These are phyloP conservation scores for Corymbia calophylla DNA, from an alignment of 441 rosid species.

Conservation along the genomic window DNA sequence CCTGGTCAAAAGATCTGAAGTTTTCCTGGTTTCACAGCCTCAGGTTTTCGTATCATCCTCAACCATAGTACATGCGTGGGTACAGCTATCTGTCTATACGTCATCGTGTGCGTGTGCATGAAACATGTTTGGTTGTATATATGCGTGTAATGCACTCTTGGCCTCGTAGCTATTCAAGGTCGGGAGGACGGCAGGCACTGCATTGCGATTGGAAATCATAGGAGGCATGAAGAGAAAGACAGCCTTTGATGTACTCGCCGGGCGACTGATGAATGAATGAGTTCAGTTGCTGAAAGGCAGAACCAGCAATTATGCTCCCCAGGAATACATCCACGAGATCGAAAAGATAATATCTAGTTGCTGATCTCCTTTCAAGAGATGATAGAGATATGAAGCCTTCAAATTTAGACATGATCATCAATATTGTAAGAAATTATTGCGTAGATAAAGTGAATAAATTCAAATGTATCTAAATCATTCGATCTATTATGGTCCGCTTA, in stretches of 20 bases:
- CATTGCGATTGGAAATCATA: not conserved
- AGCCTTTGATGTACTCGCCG: constrained; percentile 38
- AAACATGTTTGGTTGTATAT: not conserved
- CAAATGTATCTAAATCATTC: not conserved
- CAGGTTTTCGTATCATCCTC: not conserved
- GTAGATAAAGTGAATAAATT: not conserved
- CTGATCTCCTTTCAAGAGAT: no score
- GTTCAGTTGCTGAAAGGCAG: not conserved
- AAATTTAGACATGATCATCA: not conserved
- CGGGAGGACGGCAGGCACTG: not conserved
- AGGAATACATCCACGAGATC: no score
- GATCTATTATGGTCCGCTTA: not conserved
- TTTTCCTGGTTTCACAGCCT: not conserved
- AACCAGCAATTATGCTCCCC: no score
- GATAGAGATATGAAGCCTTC: not conserved
- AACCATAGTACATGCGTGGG: not conserved
- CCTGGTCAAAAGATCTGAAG: not conserved
- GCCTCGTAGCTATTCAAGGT: not conserved
- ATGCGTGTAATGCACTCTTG: not conserved
- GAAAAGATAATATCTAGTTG: no score
- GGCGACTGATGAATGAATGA: constrained; percentile 62
- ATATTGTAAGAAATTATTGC: not conserved
- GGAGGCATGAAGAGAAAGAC: not conserved
- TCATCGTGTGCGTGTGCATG: not conserved
- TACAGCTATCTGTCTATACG: not conserved